Evolutionary conservation across 2,329 filamentous ascomycete genomes (phyloP).

Genomic region (Aspergillus tubingensis): DNA sequence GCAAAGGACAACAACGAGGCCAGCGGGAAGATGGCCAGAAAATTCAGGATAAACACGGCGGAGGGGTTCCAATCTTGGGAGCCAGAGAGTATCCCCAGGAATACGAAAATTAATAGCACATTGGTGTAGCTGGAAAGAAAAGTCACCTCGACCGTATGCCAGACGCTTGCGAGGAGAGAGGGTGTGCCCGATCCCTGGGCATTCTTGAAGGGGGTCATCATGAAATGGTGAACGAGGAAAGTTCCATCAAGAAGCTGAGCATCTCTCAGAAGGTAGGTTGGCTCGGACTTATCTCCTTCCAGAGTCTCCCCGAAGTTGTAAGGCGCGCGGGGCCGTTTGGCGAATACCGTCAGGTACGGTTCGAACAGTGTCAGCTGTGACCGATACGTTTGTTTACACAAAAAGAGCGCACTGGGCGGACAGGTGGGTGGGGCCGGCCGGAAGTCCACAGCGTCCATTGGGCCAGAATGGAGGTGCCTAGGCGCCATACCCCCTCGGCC

Average conservation of each 20-base stretch:
- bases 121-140: conserved; percentile 79
- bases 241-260: not conserved
- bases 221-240: not conserved
- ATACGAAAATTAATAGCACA: conserved; percentile 70
- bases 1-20: conserved; percentile 9
- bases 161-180: not conserved
- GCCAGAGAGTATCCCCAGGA: conserved; percentile 71
- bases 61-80: conserved; percentile 60
- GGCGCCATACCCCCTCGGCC: not conserved
- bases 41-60: conserved; percentile 77
- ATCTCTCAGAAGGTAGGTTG: not conserved
- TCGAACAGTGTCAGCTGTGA: not conserved
- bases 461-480: conserved; percentile 11
- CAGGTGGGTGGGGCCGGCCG: not conserved
- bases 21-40: conserved; percentile 52
- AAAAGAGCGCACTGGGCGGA: not conserved
- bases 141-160: conserved; percentile 55
- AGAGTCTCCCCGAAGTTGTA: not conserved
- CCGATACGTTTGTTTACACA: not conserved
- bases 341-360: conserved; percentile 1
- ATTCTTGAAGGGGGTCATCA: not conserved
- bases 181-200: not conserved
- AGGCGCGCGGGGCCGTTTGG: not conserved
- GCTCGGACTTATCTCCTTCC: not conserved
- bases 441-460: not conserved